Base-by-base conservation (phyloP, 2,329 filamentous ascomycete genomes). In the Tolypocladium endophyticum region DNA sequence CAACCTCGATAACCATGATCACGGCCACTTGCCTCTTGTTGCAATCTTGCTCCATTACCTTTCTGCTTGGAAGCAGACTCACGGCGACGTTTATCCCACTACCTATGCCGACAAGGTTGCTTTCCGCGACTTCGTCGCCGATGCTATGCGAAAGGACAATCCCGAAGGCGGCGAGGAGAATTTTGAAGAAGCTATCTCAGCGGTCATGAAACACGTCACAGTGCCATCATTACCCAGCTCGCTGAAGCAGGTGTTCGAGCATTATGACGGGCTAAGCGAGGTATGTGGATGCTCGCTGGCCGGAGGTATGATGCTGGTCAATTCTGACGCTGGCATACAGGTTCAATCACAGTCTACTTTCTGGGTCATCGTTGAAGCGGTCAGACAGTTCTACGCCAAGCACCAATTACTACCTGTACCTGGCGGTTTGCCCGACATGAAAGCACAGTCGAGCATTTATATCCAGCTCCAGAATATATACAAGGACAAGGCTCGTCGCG, bases 341-440 rank as follows among this genome's bases (percentile, higher is more conserved):
- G 50, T 16, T 33, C 12, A 20, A 23, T 33, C 18, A 20, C 73
- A 56, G 62, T 59, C 82, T 0, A 83, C 83, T 60, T 97, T 99
- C 76, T 99, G 95, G 94, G 75, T 92, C 62, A 93, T 97, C 65
- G 89, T 90, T 11, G 81, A 86, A 59, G 92, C 93, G 0, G 80
- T 97, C 59, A 86, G 86, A 61, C 70, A 81, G 25, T 99, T 99
- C 72, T 87, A 93, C 72, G 73, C 82, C 12, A 84, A 84, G 59
- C 85, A 97, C 70, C 76, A 81, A 9, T 81, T 87, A 35, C 80
- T 99, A 6, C 94, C 94, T 20, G 79, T 99, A 0, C 88, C 92
- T 0, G 95, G 94, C 16, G 86, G 88, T 3, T 79, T 99, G 1
- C 94, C 95, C 1, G 94, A 99, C 72, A 99, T 99, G 94, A 99